Evolutionary conservation across 352 stramenopile species (phyloP).

Genomic region (Globisporangium irregulare): DNA sequence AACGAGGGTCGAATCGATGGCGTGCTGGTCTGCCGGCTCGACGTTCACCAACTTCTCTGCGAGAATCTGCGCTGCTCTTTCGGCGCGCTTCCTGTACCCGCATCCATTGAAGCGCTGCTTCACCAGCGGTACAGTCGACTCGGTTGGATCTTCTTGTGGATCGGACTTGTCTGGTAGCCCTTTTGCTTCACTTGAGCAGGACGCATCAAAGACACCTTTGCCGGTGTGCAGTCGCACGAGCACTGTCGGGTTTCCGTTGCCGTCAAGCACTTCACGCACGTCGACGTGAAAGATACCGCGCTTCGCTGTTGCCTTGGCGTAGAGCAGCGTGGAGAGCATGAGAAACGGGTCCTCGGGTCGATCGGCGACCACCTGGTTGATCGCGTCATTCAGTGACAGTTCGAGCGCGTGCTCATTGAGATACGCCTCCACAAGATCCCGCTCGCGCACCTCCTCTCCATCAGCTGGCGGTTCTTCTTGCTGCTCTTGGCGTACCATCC

Average conservation of each 20-base stretch:
- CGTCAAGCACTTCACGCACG: constrained; percentile 51
- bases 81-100: constrained; percentile 38
- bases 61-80: constrained; percentile 31
- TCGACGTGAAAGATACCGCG: constrained; percentile 68
- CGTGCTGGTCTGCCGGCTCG: constrained; percentile 46
- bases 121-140: constrained; percentile 19
- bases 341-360: constrained; percentile 68
- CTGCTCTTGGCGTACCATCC: constrained; percentile 1
- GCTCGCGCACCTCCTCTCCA: constrained; percentile 43
- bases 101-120: constrained; percentile 42
- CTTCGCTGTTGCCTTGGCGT: constrained; percentile 53
- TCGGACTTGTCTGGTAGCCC: constrained; percentile 38
- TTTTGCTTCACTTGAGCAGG: constrained; percentile 32
- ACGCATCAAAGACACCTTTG: constrained; percentile 62
- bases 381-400: constrained; percentile 55
- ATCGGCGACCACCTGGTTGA: constrained; percentile 69
- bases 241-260: constrained; percentile 33
- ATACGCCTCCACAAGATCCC: constrained; percentile 76
- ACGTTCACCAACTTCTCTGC: constrained; percentile 37
- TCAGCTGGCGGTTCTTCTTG: constrained; percentile 8
- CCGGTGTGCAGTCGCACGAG: constrained; percentile 63
- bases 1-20: constrained; percentile 37
- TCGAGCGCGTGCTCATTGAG: constrained; percentile 69
- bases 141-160: constrained; percentile 22
- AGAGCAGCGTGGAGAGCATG: constrained; percentile 61